Conservation (phyloP, 352 stramenopile species). For the Phytophthora quininea region DNA sequence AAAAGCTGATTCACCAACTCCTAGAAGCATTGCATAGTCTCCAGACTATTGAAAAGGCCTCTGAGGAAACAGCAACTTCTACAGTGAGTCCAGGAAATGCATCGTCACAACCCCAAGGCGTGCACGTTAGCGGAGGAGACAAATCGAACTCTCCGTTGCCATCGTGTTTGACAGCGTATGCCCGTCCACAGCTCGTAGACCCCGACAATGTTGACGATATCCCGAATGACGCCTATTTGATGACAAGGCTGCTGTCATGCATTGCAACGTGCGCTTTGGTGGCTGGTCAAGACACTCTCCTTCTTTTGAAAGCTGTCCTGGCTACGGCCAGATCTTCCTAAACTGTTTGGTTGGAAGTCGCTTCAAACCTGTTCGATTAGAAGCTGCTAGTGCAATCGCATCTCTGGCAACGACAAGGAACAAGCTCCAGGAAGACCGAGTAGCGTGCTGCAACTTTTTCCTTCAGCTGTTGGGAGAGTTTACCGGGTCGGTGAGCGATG, state of each 20-base stretch:
- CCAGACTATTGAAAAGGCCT: slow-evolving; percentile 28
- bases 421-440: slow-evolving; percentile 46
- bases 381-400: slow-evolving; percentile 51
- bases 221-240: slow-evolving; percentile 59
- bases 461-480: slow-evolving; percentile 58
- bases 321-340: slow-evolving; percentile 48
- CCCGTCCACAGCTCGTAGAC: slow-evolving; percentile 45
- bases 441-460: slow-evolving; percentile 55
- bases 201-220: slow-evolving; percentile 54
- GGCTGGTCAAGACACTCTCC: slow-evolving; percentile 33
- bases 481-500: slow-evolving; percentile 39
- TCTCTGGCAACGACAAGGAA: slow-evolving; percentile 54
- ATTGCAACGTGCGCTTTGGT: slow-evolving; percentile 49
- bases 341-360: slow-evolving; percentile 49
- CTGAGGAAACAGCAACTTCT: slow-evolving; percentile 3
- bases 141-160: slow-evolving; percentile 14
- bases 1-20: slow-evolving; percentile 48
- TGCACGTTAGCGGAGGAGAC: neutral
- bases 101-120: slow-evolving; percentile 4
- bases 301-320: slow-evolving; percentile 47
- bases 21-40: slow-evolving; percentile 48
- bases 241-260: slow-evolving; percentile 59
- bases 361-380: slow-evolving; percentile 56
- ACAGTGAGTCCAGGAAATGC: neutral
- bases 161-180: slow-evolving; percentile 41